Base-by-base conservation (phyloP, 768 basidiomycete species). In the Rubroboletus pulcherrimus region DNA sequence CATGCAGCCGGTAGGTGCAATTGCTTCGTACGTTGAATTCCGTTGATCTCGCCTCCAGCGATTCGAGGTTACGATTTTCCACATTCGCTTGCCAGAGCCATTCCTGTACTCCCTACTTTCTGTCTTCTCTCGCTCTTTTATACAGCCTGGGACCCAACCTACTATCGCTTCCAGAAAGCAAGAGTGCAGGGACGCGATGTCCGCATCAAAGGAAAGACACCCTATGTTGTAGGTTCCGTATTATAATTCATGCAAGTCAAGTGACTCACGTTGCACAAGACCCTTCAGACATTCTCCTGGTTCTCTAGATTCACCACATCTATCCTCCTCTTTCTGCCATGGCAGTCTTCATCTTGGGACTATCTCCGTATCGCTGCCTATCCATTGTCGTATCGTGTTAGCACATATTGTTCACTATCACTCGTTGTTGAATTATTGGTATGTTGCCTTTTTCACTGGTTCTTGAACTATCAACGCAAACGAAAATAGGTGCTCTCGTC, bases 141-240 rank as follows among this genome's bases (percentile, higher is more conserved):
- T 87, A 84, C 84, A 0, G 83, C 79, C 2, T 96, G 93, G 93
- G 85, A 96, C 66, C 93, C 91, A 12, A 89, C 88, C 19, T 93
- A 92, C 69, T 71, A 79, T 24, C 74, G 80, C 10, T 73, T 81
- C 51, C 78, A 78, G 59, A 78, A 74, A 60, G 83, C 86, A 12
- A 79, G 81, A 61, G 73, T 80, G 40, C 89, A 91, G 74, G 88
- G 90, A 2, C 81, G 89, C 19, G 80, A 84, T 57, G 77, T 91
- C 24, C 82, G 87, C 47, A 74, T 89, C 35, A 77, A 75, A 29
- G 88, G 90, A 21, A 88, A 84, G 68, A 71, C 70, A 9, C 64
- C 69, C 54, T 89, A 92, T 65, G 83, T 81, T 58, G 90, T 87
- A 65, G 52, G 85, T 71, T 19, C 19, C 30, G 14, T 41, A 5